phyloP scores from a whole-genome alignment of 2,329 filamentous ascomycete genomes.

The Colletotrichum magnum region DNA sequence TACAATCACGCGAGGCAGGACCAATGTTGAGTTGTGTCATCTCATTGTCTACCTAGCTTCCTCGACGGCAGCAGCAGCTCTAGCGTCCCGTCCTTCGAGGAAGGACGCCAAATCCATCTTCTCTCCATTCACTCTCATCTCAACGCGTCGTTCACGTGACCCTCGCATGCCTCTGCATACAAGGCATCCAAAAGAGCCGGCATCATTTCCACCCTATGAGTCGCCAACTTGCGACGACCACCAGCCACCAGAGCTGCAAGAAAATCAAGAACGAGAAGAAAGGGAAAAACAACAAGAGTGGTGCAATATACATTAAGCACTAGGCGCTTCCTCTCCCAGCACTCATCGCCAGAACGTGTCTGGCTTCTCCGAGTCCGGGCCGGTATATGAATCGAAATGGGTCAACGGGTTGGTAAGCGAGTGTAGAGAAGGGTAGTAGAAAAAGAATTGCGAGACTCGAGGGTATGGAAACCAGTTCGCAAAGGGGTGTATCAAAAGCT shows the following conservation, averaged over 20 bases:
- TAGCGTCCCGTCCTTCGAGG: constrained; percentile 3
- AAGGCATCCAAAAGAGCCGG: constrained; percentile 30
- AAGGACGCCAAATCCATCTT: constrained; percentile 2
- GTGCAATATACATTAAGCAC: constrained; percentile 43
- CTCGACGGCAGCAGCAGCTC: constrained; percentile 29
- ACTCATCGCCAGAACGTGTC: constrained; percentile 19
- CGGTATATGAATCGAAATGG: constrained; percentile 44
- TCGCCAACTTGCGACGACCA: constrained; percentile 22
- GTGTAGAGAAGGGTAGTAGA: constrained; percentile 50
- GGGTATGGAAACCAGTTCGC: constrained; percentile 18
- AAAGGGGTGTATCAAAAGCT: constrained; percentile 44
- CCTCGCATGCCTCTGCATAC: constrained; percentile 9
- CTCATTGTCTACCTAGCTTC: constrained; percentile 36
- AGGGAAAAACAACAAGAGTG: constrained; percentile 21
- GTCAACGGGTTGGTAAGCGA: constrained; percentile 44
- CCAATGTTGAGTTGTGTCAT: constrained; percentile 11
- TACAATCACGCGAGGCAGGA: too few species aligned
- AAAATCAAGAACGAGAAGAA: constrained; percentile 28
- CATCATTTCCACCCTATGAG: constrained; percentile 11
- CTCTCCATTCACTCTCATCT: background rate
- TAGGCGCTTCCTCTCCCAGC: constrained; percentile 34
- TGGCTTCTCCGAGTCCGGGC: constrained; percentile 38
- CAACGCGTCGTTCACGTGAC: background rate
- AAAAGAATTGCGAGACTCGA: constrained; percentile 34
- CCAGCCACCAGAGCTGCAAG: constrained; percentile 37